Conservation (phyloP, 805 yeast genomes). For the Sungouiozyma intestinalis region DNA sequence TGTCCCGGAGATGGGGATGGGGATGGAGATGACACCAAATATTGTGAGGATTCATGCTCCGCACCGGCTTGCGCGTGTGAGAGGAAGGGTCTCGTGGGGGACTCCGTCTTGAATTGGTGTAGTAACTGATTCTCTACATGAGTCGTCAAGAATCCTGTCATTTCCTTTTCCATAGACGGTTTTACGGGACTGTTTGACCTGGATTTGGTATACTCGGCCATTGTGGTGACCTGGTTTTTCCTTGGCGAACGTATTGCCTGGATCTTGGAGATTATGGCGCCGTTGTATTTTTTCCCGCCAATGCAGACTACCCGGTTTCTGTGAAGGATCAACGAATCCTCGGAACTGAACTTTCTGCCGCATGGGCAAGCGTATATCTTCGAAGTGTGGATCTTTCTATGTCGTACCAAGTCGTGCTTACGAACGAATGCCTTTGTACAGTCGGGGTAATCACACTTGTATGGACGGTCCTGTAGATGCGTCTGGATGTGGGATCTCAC, state of each 20-base stretch:
- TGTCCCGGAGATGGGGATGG: background rate
- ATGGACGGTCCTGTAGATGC: slow-evolving; percentile 90
- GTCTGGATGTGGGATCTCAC: slow-evolving; percentile 94
- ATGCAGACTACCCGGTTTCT: slow-evolving; percentile 65
- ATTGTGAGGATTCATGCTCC: background rate
- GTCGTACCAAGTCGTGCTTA: slow-evolving; percentile 89
- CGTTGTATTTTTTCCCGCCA: slow-evolving; percentile 44
- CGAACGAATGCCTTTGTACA: slow-evolving; percentile 87
- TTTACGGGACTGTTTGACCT: slow-evolving; percentile 9
- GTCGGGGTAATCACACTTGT: slow-evolving; percentile 48
- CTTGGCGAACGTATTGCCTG: slow-evolving; percentile 2
- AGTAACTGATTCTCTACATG: slow-evolving; percentile 9
- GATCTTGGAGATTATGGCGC: slow-evolving; percentile 22
- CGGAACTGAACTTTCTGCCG: slow-evolving; percentile 82
- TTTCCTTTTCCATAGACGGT: slow-evolving; percentile 6
- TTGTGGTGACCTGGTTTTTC: background rate
- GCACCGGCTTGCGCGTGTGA: background rate
- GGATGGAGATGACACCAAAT: background rate
- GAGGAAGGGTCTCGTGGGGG: background rate
- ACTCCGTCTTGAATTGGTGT: background rate
- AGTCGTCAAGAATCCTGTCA: slow-evolving; percentile 4
- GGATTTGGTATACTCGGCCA: background rate
- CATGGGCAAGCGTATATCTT: slow-evolving; percentile 71
- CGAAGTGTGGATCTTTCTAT: slow-evolving; percentile 74
- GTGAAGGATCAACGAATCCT: slow-evolving; percentile 82